phyloP scores from a whole-genome alignment of 2,329 filamentous ascomycete genomes.

The Penicillium sp. region DNA sequence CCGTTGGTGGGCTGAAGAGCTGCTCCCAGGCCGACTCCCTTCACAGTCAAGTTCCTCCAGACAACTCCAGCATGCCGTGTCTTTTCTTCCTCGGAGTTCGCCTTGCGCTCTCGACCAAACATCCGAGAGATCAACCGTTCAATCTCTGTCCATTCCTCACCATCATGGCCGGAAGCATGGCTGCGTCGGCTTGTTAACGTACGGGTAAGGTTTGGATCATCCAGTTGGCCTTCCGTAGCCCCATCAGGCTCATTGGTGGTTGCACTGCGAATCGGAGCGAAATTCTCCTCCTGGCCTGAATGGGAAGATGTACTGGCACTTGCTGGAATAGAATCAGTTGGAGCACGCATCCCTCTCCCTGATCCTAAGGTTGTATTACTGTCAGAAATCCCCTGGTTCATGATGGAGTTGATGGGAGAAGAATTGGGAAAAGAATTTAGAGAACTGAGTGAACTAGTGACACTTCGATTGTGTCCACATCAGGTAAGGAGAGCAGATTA shows the following conservation, averaged over 20 bases:
- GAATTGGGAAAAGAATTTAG: too few species aligned
- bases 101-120: conserved; percentile 62
- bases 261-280: conserved; percentile 11
- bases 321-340: not conserved
- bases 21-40: conserved; percentile 64
- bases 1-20: conserved; percentile 55
- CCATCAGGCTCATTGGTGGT: conserved; percentile 1
- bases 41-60: conserved; percentile 66
- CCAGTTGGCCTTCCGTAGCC: conserved; percentile 2
- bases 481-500: not conserved
- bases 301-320: conserved; percentile 2
- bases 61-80: conserved; percentile 65
- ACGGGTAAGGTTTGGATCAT: conserved; percentile 16
- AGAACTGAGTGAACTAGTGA: not conserved
- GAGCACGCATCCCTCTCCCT: not conserved
- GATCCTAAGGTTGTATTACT: not conserved
- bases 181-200: conserved; percentile 27
- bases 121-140: conserved; percentile 61
- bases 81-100: conserved; percentile 64
- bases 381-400: not conserved
- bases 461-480: not conserved
- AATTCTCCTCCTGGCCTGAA: not conserved
- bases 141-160: conserved; percentile 32
- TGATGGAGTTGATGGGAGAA: not conserved
- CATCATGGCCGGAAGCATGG: conserved; percentile 20